These are phyloP conservation scores for Drosera spatulata DNA, from an alignment of 179 eudicot genomes.

Conservation along the genomic window DNA sequence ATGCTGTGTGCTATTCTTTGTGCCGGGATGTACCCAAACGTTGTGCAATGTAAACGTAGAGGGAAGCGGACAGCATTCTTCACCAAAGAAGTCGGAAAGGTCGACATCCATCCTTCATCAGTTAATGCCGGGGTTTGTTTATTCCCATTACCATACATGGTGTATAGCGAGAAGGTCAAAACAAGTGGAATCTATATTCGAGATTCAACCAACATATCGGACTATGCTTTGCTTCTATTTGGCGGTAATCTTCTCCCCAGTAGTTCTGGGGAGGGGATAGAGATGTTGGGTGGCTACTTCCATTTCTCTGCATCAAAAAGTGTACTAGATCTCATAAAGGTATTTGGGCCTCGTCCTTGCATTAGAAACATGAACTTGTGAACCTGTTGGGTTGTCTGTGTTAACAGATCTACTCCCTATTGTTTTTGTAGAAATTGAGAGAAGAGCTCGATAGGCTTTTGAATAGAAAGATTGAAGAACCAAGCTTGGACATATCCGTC, in stretches of 20 bases:
- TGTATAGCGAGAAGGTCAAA: conserved; percentile 93
- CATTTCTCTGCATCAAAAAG: conserved; percentile 92
- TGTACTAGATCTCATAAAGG: conserved; percentile 81
- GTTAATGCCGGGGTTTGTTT: conserved; percentile 77
- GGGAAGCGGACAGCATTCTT: conserved; percentile 83
- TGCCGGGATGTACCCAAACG: conserved; percentile 99
- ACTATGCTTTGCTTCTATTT: conserved; percentile 86
- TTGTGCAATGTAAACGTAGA: conserved; percentile 92
- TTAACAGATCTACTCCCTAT: neutral
- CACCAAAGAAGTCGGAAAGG: conserved; percentile 93
- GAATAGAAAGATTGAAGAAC: conserved; percentile 82
- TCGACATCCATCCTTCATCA: conserved; percentile 90
- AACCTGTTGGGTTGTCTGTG: neutral
- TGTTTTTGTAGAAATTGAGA: conserved; percentile 64
- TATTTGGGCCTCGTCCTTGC: conserved; percentile 7
- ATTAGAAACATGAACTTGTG: neutral
- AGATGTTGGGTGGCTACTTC: conserved; percentile 98
- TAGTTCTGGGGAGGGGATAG: conserved; percentile 83
- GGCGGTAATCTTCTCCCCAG: conserved; percentile 88
- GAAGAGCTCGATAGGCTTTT: conserved; percentile 88
- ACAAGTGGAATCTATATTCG: conserved; percentile 68
- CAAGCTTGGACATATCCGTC: conserved; percentile 50
- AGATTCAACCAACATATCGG: conserved; percentile 92
- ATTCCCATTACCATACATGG: conserved; percentile 91
- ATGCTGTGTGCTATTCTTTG: conserved; percentile 92